Evolutionary conservation across 768 basidiomycete genomes (phyloP), one percentile per base, ranked within the genome.

Genomic region (Clathrus columnatus): DNA sequence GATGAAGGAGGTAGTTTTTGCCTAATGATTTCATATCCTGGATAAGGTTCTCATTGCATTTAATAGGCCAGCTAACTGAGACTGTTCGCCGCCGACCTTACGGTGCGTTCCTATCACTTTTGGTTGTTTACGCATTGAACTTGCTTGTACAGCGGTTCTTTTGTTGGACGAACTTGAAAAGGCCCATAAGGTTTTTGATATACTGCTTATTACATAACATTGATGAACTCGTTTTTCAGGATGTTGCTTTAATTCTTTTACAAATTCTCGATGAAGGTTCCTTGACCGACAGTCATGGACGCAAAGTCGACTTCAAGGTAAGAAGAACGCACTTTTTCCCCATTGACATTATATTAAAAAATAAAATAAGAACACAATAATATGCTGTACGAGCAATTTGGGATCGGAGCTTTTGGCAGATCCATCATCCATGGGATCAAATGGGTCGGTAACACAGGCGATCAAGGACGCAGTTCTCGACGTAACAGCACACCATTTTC

Each of bases 241-340:
- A 93, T 63, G 90, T 96, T 23, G 78, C 88, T 0, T 87, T 93
- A 82, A 89, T 94, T 58, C 73, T 95, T 18, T 75, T 95, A 2
- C 92, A 95, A 66, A 87, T 96, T 46, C 76, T 96, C 11, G 91
- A 96, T 60, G 92, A 96, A 67, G 92, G 92, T 7, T 81, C 73
- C 48, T 75, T 94, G 58, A 94, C 92, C 0, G 92, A 96, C 65
- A 91, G 88, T 59, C 91, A 93, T 66, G 92, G 92, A 8, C 81
- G 90, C 53, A 89, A 91, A 65, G 86, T 95, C 2, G 91, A 92
- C 67, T 94, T 95, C 73, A 91, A 85, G 75, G 85, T 82, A 56
- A 1, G 58, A 26, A 53, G 47, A n/a, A 50, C 29, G n/a, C 47
- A 27, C 10, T 36, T 44, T n/a, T 6, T 6, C 32, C 28, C 32